Percentiles rank a stretch among this genome's conserved stretches.
Conservation (phyloP, 371 early-diverging fungal species). For the Mucor lusitanicus region DNA sequence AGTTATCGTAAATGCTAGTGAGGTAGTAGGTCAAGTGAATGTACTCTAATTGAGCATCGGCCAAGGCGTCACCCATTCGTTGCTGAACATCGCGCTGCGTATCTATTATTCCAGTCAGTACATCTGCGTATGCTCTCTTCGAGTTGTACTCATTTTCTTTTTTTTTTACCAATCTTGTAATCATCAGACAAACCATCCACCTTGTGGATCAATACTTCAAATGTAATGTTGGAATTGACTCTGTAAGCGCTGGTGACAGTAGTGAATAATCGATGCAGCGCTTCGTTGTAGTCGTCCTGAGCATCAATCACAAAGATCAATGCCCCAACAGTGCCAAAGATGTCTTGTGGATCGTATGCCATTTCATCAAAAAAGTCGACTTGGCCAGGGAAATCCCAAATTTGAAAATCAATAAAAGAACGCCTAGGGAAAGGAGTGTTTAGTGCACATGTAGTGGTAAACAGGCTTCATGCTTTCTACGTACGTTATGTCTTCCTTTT, state of each 20-base stretch:
- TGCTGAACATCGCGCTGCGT: conserved; percentile 92
- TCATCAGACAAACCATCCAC: conserved; percentile 96
- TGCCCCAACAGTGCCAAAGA: conserved; percentile 78
- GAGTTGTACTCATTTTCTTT: not conserved
- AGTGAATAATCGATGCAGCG: conserved; percentile 72
- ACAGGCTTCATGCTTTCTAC: not conserved
- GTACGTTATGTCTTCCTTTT: conserved; percentile 76
- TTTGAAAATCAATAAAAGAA: conserved; percentile 85
- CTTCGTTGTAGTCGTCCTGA: conserved; percentile 89
- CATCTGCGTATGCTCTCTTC: not conserved
- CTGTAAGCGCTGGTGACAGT: conserved; percentile 79
- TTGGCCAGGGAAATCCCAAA: conserved; percentile 95
- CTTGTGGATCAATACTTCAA: conserved; percentile 95
- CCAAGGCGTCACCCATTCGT: conserved; percentile 83
- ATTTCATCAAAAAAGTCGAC: conserved; percentile 80
- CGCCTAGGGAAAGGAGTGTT: conserved; percentile 34
- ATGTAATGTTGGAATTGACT: conserved; percentile 81
- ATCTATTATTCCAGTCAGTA: conserved; percentile 55
- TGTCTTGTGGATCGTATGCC: conserved; percentile 68
- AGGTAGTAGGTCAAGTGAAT: conserved; percentile 84
- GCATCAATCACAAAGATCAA: conserved; percentile 95
- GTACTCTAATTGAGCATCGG: conserved; percentile 80
- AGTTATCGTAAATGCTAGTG: conserved; percentile 94
- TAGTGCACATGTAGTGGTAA: not conserved
- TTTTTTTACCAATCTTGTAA: conserved; percentile 75